Conservation (phyloP, 495 filamentous ascomycete genomes). For the Aspergillus cavernicola region DNA sequence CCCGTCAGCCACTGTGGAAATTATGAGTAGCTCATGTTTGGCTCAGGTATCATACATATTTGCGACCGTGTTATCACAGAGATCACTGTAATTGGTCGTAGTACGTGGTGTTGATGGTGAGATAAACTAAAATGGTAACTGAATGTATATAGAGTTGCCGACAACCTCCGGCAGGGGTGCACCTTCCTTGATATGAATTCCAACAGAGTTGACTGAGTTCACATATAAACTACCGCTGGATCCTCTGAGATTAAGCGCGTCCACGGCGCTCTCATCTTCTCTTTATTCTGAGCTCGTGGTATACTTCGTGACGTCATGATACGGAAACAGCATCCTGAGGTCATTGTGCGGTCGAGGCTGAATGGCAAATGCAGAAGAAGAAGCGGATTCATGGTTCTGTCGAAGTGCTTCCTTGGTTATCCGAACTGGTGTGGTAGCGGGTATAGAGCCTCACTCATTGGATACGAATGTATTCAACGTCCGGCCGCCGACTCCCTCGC, state of each 20-base stretch:
- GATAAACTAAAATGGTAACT: background rate
- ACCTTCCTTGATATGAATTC: slow-evolving; percentile 14
- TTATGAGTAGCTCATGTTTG: background rate
- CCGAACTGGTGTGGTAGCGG: background rate
- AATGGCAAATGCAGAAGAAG: background rate
- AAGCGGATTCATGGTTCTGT: background rate
- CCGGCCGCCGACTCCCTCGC: background rate
- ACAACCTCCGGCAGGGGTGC: background rate
- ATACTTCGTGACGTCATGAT: slow-evolving; percentile 22
- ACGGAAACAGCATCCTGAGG: slow-evolving; percentile 18
- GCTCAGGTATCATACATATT: slow-evolving; percentile 11
- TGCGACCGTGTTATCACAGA: background rate
- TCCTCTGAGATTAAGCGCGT: no score
- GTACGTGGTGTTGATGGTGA: background rate
- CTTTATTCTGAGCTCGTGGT: slow-evolving; percentile 1
- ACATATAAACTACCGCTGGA: background rate
- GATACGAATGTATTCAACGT: slow-evolving; percentile 14
- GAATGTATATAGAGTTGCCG: background rate
- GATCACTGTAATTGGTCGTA: background rate
- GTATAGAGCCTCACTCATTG: background rate
- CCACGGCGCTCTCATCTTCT: background rate
- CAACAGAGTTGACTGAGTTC: background rate
- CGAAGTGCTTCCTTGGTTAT: background rate
- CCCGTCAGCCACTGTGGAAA: background rate
- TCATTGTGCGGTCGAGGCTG: slow-evolving; percentile 17